phyloP scores from a whole-genome alignment of 2,329 filamentous ascomycete genomes.

The Aspergillus sp. region DNA sequence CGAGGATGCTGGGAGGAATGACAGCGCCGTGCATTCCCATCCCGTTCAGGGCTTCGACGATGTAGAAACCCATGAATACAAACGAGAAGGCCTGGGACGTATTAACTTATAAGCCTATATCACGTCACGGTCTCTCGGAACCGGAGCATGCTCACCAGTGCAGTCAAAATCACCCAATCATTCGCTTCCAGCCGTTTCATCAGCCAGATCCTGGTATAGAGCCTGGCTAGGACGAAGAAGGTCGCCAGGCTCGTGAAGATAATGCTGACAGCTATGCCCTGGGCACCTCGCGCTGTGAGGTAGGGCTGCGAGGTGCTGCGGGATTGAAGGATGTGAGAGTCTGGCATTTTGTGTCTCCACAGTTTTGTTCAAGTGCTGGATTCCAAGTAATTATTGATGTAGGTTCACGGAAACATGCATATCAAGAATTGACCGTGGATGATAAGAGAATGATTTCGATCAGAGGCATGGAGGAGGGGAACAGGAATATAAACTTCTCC shows the following conservation, averaged over 20 bases:
- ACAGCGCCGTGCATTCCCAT: constrained; percentile 28
- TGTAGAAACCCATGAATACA: constrained; percentile 28
- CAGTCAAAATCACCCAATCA: constrained; percentile 30
- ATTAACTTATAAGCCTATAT: no score
- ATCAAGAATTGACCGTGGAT: no score
- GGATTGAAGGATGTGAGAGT: constrained; percentile 6
- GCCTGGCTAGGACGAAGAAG: constrained; percentile 21
- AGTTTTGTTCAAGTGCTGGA: no score
- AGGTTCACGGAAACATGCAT: no score
- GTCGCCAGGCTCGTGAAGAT: constrained; percentile 25
- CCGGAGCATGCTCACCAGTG: constrained; percentile 19
- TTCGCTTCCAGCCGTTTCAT: constrained; percentile 27
- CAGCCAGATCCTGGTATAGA: constrained; percentile 25
- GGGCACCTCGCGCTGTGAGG: constrained; percentile 18
- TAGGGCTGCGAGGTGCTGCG: constrained; percentile 10
- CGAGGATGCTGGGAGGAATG: constrained; percentile 21
- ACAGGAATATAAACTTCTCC: no score
- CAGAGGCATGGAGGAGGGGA: no score
- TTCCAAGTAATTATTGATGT: no score
- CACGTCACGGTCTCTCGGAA: no score
- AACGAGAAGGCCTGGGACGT: constrained; percentile 21
- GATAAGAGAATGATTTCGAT: no score
- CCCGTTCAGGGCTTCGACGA: constrained; percentile 26
- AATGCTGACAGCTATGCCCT: constrained; percentile 22
- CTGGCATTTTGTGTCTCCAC: no score